These are phyloP conservation scores for Rheum nobile DNA, from an alignment of 148 eudicot genomes.

Conservation along the genomic window DNA sequence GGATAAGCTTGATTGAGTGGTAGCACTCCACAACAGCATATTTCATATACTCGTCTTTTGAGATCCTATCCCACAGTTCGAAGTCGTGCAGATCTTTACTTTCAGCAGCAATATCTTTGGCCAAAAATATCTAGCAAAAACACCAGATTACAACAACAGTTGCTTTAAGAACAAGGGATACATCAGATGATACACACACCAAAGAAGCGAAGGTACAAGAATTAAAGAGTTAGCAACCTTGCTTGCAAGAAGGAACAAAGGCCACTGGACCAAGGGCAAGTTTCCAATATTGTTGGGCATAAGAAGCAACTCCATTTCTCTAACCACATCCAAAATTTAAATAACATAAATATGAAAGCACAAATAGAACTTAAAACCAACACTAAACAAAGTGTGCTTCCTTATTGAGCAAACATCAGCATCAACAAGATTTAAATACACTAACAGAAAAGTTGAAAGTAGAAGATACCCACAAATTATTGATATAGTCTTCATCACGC, in stretches of 20 bases:
- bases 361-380: conserved; percentile 1
- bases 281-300: conserved; percentile 79
- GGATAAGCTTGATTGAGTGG: conserved; percentile 46
- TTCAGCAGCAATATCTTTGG: conserved; percentile 82
- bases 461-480: conserved; percentile 42
- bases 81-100: conserved; percentile 58
- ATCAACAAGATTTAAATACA: background rate
- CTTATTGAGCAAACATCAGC: background rate
- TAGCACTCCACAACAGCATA: conserved; percentile 91
- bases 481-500: conserved; percentile 87
- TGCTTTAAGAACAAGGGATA: background rate
- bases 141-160: background rate
- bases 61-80: conserved; percentile 84
- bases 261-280: conserved; percentile 94
- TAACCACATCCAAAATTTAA: conserved; percentile 10
- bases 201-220: background rate
- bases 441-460: conserved; percentile 8
- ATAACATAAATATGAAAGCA: conserved; percentile 1
- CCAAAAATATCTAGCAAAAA: conserved; percentile 61
- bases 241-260: conserved; percentile 97
- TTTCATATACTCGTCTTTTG: conserved; percentile 87
- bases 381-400: background rate
- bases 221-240: conserved; percentile 36
- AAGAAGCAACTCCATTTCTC: conserved; percentile 90
- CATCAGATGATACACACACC: background rate